Conservation (phyloP, 495 filamentous ascomycete genomes). For the Thermochaetoides thermophila region DNA sequence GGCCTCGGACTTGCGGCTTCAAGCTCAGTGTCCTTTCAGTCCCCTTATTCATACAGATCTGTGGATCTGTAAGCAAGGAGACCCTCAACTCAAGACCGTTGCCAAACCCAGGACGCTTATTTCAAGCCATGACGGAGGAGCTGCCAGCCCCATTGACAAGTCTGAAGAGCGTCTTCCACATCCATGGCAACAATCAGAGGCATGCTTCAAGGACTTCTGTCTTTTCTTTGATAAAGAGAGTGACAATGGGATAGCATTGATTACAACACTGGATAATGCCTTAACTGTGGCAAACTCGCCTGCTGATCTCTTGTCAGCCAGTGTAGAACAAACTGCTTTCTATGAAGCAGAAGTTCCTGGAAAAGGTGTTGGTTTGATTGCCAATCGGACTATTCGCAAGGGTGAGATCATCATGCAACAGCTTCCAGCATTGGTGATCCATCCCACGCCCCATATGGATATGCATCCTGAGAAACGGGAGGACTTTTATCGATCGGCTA, state of each 20-base stretch:
- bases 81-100: no score
- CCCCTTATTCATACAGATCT: no score
- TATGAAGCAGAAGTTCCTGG: slow-evolving; percentile 17
- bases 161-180: no score
- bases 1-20: no score
- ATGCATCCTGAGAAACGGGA: slow-evolving; percentile 9
- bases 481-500: slow-evolving; percentile 17
- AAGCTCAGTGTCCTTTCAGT: no score
- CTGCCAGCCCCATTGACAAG: no score
- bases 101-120: no score
- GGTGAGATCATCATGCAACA: slow-evolving; percentile 26
- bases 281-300: slow-evolving; percentile 10
- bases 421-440: slow-evolving; percentile 18
- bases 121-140: no score
- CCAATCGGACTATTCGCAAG: slow-evolving; percentile 21
- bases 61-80: no score
- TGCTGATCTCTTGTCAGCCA: no score
- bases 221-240: slow-evolving; percentile 16
- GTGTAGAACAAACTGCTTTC: slow-evolving; percentile 15
- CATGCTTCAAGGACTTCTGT: slow-evolving; percentile 25
- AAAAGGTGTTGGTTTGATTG: slow-evolving; percentile 27
- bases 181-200: no score
- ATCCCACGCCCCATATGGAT: slow-evolving; percentile 15
- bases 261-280: slow-evolving; percentile 19
- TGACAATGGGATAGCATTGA: slow-evolving; percentile 18